Evolutionary conservation across 805 yeast genomes (phyloP).

Genomic region (Teunomyces pallodes): DNA sequence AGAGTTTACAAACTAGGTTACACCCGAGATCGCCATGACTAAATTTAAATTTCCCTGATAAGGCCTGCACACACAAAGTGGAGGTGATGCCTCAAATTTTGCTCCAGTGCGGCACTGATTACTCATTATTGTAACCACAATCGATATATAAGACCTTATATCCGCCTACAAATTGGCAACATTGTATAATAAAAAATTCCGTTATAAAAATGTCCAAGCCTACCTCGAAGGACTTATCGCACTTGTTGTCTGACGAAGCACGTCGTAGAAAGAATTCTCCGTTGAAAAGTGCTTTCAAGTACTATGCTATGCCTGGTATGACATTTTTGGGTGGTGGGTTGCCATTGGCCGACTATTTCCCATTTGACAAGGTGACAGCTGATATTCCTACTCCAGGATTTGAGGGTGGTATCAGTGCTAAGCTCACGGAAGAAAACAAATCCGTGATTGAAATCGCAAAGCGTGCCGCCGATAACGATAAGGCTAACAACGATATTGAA

Average conservation of each 20-base stretch:
- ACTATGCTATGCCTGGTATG: conserved; percentile 69
- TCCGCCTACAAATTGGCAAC: too few relatives aligned
- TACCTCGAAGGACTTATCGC: conserved; percentile 65
- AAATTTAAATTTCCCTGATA: neutral
- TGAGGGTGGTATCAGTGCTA: conserved; percentile 70
- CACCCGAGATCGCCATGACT: neutral
- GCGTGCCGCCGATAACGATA: conserved; percentile 18
- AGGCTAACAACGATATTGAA: conserved; percentile 52
- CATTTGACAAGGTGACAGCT: conserved; percentile 74
- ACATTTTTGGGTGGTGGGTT: conserved; percentile 94
- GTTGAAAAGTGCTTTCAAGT: conserved; percentile 80
- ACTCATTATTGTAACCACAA: neutral
- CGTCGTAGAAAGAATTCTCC: conserved; percentile 73
- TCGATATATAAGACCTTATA: too few relatives aligned
- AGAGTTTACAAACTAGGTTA: neutral
- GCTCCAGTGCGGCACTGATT: neutral
- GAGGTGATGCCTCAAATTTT: neutral
- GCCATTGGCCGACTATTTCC: conserved; percentile 88
- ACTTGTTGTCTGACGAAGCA: conserved; percentile 77
- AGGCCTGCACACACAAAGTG: neutral
- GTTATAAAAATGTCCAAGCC: conserved; percentile 22
- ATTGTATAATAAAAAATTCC: too few relatives aligned
- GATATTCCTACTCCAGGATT: conserved; percentile 81
- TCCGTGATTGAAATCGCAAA: conserved; percentile 45
- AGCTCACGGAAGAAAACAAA: conserved; percentile 42